Percentiles rank a stretch among this genome's conserved stretches.
phyloP scores from a whole-genome alignment of 2,329 filamentous ascomycete genomes.

The Pyrenochaeta sp. region DNA sequence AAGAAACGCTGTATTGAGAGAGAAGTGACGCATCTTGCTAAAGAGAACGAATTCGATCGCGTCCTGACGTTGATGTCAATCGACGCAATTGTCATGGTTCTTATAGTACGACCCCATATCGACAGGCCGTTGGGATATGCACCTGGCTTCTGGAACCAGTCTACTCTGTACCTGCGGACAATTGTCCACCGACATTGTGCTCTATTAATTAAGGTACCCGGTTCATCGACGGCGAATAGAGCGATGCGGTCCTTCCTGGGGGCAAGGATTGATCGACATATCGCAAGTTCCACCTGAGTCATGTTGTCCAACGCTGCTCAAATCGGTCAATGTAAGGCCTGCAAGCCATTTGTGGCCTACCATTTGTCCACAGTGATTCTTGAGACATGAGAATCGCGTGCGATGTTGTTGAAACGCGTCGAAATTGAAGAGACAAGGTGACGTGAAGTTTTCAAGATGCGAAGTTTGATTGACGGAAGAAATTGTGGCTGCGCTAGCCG shows the following conservation, averaged over 20 bases:
- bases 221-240: constrained; percentile 3
- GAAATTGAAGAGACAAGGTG: background rate
- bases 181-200: constrained; percentile 18
- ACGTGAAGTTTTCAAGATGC: background rate
- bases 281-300: background rate
- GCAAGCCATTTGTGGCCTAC: background rate
- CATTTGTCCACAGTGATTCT: background rate
- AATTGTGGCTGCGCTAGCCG: constrained; percentile 30
- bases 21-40: constrained; percentile 19
- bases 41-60: background rate
- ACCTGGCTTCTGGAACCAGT: background rate
- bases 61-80: background rate
- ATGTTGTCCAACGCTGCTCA: background rate
- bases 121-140: background rate
- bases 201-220: constrained; percentile 21
- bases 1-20: constrained; percentile 20
- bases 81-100: constrained; percentile 1
- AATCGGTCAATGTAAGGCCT: background rate
- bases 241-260: constrained; percentile 5
- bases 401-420: background rate
- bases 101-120: constrained; percentile 18
- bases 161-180: constrained; percentile 15
- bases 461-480: constrained; percentile 37
- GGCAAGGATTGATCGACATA: background rate
- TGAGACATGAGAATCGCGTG: background rate